Percentiles rank a stretch among this genome's conserved stretches.
Conservation (phyloP, 768 basidiomycete species). For the Auricularia cornea region DNA sequence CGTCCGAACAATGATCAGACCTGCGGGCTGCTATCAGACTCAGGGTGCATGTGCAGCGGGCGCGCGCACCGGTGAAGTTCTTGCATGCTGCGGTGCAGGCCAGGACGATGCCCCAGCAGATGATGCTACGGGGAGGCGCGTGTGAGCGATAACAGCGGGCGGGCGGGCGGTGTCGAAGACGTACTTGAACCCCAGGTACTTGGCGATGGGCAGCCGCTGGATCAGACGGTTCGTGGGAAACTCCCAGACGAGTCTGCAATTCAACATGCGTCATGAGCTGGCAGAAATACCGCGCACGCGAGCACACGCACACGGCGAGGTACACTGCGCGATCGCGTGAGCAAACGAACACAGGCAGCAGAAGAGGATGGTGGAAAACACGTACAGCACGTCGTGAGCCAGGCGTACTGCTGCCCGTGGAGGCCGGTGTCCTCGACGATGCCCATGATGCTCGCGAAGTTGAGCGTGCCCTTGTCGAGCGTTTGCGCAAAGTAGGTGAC, state of each 20-base stretch:
- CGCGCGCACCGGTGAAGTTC: constrained; percentile 22
- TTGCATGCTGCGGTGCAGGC: constrained; percentile 42
- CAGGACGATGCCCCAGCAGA: constrained; percentile 38
- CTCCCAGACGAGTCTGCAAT: constrained; percentile 32
- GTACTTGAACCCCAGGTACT: constrained; percentile 38
- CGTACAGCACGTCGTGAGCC: constrained; percentile 40
- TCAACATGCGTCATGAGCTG: not conserved
- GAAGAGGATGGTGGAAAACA: constrained; percentile 1
- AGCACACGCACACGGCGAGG: not conserved
- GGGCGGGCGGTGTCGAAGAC: constrained; percentile 11
- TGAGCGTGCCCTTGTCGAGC: constrained; percentile 40
- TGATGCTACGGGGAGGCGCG: constrained; percentile 20
- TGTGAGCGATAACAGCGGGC: constrained; percentile 4
- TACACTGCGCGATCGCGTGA: not conserved
- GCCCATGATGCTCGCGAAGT: constrained; percentile 42
- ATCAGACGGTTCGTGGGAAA: constrained; percentile 41
- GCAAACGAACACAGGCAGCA: not conserved
- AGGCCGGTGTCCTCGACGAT: constrained; percentile 36
- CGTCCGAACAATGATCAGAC: constrained; percentile 38
- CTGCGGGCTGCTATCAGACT: constrained; percentile 10
- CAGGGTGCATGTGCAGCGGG: not conserved
- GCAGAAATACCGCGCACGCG: constrained; percentile 3
- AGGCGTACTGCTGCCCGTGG: constrained; percentile 41
- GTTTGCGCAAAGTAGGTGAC: constrained; percentile 37
- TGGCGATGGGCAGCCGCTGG: constrained; percentile 42